Conservation (phyloP, 1,284 basidiomycete genomes). For the Naganishia cerealis region DNA sequence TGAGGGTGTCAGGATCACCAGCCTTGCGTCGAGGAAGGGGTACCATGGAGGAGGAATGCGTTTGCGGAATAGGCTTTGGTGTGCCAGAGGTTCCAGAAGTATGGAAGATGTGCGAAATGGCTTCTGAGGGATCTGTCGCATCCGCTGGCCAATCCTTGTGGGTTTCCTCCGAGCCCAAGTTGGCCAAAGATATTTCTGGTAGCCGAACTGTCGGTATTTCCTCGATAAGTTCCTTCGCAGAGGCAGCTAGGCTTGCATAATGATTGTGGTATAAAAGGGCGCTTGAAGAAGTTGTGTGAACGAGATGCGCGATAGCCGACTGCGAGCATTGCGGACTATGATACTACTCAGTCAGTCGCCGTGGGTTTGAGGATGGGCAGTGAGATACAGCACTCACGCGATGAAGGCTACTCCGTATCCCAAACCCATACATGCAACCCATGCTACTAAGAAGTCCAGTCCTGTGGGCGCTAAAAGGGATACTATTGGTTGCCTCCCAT, state of each 20-base stretch:
- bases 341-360: background rate
- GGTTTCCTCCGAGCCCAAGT: background rate
- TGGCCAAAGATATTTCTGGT: slow-evolving; percentile 7
- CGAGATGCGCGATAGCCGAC: slow-evolving; percentile 48
- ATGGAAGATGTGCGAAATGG: slow-evolving; percentile 53
- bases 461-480: slow-evolving; percentile 53
- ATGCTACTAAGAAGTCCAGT: slow-evolving; percentile 50
- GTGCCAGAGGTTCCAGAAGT: slow-evolving; percentile 54
- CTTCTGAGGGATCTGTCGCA: slow-evolving; percentile 31
- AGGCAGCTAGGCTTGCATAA: slow-evolving; percentile 42
- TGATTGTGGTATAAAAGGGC: slow-evolving; percentile 47
- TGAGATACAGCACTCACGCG: slow-evolving; percentile 42
- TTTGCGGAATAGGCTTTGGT: slow-evolving; percentile 52
- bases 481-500: slow-evolving; percentile 37
- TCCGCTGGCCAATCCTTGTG: slow-evolving; percentile 8
- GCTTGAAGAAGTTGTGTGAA: slow-evolving; percentile 42
- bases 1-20: slow-evolving; percentile 30
- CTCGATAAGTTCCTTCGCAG: slow-evolving; percentile 22
- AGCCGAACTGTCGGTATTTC: slow-evolving; percentile 20
- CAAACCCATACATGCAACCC: slow-evolving; percentile 51
- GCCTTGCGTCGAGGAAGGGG: slow-evolving; percentile 44
- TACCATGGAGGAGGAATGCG: slow-evolving; percentile 40
- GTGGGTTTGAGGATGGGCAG: background rate
- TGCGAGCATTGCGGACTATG: slow-evolving; percentile 50
- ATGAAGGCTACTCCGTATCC: slow-evolving; percentile 54